These are phyloP conservation scores for Suillus weaverae DNA, from an alignment of 768 basidiomycete species.

Conservation along the genomic window DNA sequence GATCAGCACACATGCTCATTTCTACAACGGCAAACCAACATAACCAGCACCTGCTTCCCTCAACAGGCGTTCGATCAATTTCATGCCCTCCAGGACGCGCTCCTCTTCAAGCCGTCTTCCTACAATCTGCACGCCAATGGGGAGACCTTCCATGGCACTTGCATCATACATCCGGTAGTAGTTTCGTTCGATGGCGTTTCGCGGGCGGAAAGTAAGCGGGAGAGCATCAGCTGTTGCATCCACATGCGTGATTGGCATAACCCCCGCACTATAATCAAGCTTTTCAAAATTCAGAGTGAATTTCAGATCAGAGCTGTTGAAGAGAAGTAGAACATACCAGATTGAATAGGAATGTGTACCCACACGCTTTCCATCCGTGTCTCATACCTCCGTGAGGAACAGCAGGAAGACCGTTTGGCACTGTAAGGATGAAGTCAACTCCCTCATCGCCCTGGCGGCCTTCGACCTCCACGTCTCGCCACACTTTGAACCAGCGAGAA, in stretches of 20 bases:
- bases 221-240: constrained; percentile 34
- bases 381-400: constrained; percentile 52
- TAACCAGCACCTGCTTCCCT: constrained; percentile 24
- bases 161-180: constrained; percentile 44
- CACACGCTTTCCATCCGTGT: constrained; percentile 57
- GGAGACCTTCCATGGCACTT: constrained; percentile 44
- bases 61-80: constrained; percentile 35
- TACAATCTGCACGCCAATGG: constrained; percentile 44
- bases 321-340: constrained; percentile 40
- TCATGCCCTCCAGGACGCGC: constrained; percentile 47
- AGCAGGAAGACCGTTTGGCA: constrained; percentile 62
- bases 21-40: constrained; percentile 23
- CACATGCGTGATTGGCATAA: constrained; percentile 46
- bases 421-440: constrained; percentile 64
- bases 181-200: constrained; percentile 40
- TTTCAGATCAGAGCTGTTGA: not conserved
- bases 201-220: constrained; percentile 21
- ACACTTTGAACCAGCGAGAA: constrained; percentile 39
- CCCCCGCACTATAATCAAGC: constrained; percentile 47
- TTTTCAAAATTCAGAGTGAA: constrained; percentile 11
- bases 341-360: constrained; percentile 69
- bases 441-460: constrained; percentile 36
- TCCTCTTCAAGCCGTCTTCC: constrained; percentile 48
- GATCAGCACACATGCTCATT: not conserved
- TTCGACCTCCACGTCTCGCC: constrained; percentile 28